These are phyloP conservation scores for Candida argentea DNA, from an alignment of 805 yeast species.

Conservation along the genomic window DNA sequence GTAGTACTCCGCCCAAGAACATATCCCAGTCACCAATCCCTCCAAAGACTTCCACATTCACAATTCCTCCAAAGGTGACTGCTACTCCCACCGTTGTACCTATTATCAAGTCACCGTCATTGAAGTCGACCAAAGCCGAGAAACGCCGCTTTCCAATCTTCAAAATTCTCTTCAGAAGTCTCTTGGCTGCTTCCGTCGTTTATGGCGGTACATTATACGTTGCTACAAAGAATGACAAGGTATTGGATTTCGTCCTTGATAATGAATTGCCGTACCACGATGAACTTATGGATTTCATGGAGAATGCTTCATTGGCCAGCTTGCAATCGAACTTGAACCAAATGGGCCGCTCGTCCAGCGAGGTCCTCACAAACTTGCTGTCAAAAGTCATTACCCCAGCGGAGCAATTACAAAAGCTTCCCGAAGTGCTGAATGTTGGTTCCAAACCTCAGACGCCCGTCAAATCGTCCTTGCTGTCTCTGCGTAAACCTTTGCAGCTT, in stretches of 20 bases:
- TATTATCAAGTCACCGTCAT: conserved; percentile 4
- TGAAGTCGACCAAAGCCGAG: conserved; percentile 5
- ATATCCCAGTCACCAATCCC: too few relatives aligned
- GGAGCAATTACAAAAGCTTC: conserved; percentile 32
- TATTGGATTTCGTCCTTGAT: conserved; percentile 35
- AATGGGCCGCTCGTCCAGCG: conserved; percentile 9
- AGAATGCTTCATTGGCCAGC: conserved; percentile 25
- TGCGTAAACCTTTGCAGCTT: too few relatives aligned
- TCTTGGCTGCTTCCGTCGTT: conserved; percentile 16
- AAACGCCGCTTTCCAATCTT: conserved; percentile 23
- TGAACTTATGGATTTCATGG: conserved; percentile 27
- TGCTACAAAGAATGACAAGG: conserved; percentile 34
- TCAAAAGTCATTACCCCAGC: conserved; percentile 26
- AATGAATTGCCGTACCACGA: conserved; percentile 34
- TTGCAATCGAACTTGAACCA: conserved; percentile 11
- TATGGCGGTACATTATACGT: conserved; percentile 31
- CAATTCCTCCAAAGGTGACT: too few relatives aligned
- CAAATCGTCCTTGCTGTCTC: conserved; percentile 11
- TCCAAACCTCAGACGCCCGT: conserved; percentile 24
- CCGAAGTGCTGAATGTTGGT: conserved; percentile 23
- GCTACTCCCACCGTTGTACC: conserved; percentile 2
- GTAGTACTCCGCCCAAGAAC: too few relatives aligned
- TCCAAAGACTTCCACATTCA: too few relatives aligned
- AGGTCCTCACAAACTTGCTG: conserved; percentile 20
- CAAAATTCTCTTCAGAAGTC: conserved; percentile 21